These are phyloP conservation scores for Trematosphaeria pertusa DNA, from an alignment of 2,329 filamentous ascomycete species.

Conservation along the genomic window DNA sequence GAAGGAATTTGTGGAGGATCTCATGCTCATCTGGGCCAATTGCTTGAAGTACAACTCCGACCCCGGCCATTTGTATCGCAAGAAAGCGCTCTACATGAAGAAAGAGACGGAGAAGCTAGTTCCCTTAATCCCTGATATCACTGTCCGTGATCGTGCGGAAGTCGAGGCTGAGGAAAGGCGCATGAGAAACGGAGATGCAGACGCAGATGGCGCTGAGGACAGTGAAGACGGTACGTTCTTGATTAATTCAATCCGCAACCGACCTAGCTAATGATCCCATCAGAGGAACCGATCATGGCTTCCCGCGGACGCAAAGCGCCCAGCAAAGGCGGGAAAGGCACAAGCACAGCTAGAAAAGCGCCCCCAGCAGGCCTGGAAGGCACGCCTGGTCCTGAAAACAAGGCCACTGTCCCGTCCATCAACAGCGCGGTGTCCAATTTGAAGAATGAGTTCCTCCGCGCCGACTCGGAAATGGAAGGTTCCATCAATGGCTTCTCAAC, in stretches of 20 bases:
- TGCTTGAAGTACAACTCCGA: slow-evolving; percentile 96
- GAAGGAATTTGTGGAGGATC: slow-evolving; percentile 89
- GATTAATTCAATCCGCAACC: too few relatives aligned
- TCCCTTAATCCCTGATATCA: slow-evolving; percentile 90
- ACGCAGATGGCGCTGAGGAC: slow-evolving; percentile 83
- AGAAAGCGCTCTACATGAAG: slow-evolving; percentile 94
- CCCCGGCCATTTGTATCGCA: slow-evolving; percentile 82
- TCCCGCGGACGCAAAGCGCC: slow-evolving; percentile 90
- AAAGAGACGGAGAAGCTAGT: slow-evolving; percentile 98
- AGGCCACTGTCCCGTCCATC: slow-evolving; percentile 69
- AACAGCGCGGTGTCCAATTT: slow-evolving; percentile 57
- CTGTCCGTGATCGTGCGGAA: slow-evolving; percentile 88
- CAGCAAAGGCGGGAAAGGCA: slow-evolving; percentile 74
- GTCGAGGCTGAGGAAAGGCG: slow-evolving; percentile 78
- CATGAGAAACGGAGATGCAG: slow-evolving; percentile 81
- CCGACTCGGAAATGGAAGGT: slow-evolving; percentile 82
- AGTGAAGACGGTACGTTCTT: slow-evolving; percentile 74
- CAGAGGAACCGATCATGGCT: slow-evolving; percentile 90
- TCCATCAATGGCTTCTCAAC: slow-evolving; percentile 86
- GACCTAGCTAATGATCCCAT: too few relatives aligned
- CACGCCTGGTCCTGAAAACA: slow-evolving; percentile 77
- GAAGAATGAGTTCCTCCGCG: slow-evolving; percentile 61
- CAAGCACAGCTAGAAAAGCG: slow-evolving; percentile 71
- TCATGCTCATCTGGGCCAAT: slow-evolving; percentile 96
- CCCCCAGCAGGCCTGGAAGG: slow-evolving; percentile 76